Base-by-base conservation (phyloP, 2,329 filamentous ascomycete species). In the Cercospora canescens region DNA sequence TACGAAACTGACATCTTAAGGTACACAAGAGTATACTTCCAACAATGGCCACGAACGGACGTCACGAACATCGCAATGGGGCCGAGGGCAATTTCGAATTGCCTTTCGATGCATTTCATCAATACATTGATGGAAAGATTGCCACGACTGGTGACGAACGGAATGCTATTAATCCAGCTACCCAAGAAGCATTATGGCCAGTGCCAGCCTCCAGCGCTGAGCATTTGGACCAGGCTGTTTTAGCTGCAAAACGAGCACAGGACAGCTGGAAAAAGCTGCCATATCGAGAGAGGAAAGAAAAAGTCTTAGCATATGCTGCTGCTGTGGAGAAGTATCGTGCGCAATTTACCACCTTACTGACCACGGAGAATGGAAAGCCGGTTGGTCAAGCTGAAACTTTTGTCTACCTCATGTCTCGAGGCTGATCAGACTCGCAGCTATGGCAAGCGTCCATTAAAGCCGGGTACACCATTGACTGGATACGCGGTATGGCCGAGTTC, bases 401-500 rank as follows among this genome's bases (percentile, higher is more conserved):
- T n/a, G n/a, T n/a, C n/a, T n/a, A n/a, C n/a, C n/a, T n/a, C n/a
- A n/a, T n/a, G n/a, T n/a, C n/a, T n/a, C n/a, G n/a, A n/a, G n/a
- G n/a, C n/a, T n/a, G n/a, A n/a, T n/a, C n/a, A n/a, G n/a, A n/a
- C n/a, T n/a, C n/a, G n/a, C n/a, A n/a, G n/a, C n/a, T n/a, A n/a
- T n/a, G n/a, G n/a, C n/a, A n/a, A n/a, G n/a, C n/a, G n/a, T n/a
- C n/a, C n/a, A n/a, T n/a, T n/a, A n/a, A n/a, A n/a, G n/a, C n/a
- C n/a, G n/a, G n/a, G n/a, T n/a, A n/a, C n/a, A n/a, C n/a, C n/a
- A n/a, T n/a, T n/a, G n/a, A n/a, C n/a, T n/a, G n/a, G n/a, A n/a
- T n/a, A n/a, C n/a, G n/a, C n/a, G n/a, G n/a, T n/a, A 78, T 80
- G 60, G 80, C 81, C 26, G 73, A 75, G 32, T 72, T 81, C 28